These are phyloP conservation scores for Exophiala sideris DNA, from an alignment of 2,329 filamentous ascomycete species.

Conservation along the genomic window DNA sequence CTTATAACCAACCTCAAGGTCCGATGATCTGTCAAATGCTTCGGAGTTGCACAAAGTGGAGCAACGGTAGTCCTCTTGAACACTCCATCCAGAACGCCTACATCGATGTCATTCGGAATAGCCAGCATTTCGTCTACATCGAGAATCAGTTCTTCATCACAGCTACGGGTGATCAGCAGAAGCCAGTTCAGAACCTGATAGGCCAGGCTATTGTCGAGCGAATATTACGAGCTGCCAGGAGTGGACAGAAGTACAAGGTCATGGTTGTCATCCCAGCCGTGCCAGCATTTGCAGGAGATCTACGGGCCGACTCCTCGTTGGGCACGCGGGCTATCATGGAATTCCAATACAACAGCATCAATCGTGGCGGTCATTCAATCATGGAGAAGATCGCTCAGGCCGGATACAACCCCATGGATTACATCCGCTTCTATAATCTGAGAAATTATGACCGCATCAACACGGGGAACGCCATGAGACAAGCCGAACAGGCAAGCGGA, in stretches of 20 bases:
- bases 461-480: constrained; percentile 34
- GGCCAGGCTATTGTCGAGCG: constrained; percentile 75
- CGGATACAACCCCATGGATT: constrained; percentile 67
- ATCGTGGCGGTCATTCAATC: constrained; percentile 72
- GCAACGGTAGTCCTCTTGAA: constrained; percentile 57
- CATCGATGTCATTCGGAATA: constrained; percentile 65
- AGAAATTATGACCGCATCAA: constrained; percentile 83
- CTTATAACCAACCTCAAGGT: constrained; percentile 17
- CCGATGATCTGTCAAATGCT: constrained; percentile 37
- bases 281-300: constrained; percentile 77
- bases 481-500: constrained; percentile 41
- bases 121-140: constrained; percentile 73
- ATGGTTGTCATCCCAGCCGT: constrained; percentile 76
- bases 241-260: constrained; percentile 66
- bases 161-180: constrained; percentile 66
- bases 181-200: constrained; percentile 72
- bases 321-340: constrained; percentile 85
- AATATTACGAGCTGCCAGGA: constrained; percentile 66
- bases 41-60: constrained; percentile 54
- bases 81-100: constrained; percentile 89
- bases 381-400: constrained; percentile 65
- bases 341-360: constrained; percentile 78
- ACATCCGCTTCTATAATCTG: constrained; percentile 82
- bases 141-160: constrained; percentile 91
- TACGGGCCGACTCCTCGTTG: constrained; percentile 67